Percentiles rank a stretch among this genome's conserved stretches.
Conservation (phyloP, 495 filamentous ascomycete genomes). For the Geopyxis carbonaria region DNA sequence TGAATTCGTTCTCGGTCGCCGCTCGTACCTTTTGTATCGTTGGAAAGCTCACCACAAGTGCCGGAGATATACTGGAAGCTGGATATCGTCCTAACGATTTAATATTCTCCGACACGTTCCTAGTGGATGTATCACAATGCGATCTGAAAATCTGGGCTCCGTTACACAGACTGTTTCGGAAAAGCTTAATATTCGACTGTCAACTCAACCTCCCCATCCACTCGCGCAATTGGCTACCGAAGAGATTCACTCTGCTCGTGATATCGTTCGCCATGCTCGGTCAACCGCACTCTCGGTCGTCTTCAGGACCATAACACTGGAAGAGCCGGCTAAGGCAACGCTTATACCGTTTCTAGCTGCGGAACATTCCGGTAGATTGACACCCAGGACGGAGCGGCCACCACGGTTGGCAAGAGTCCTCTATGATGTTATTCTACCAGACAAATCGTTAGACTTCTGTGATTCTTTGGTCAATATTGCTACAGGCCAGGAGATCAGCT, state of each 20-base stretch:
- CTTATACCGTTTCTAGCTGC: slow-evolving; percentile 28
- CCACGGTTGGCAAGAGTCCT: slow-evolving; percentile 44
- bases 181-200: slow-evolving; percentile 2
- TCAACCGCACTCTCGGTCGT: slow-evolving; percentile 11
- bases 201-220: slow-evolving; percentile 14
- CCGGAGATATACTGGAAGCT: no score
- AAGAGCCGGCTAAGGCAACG: slow-evolving; percentile 36
- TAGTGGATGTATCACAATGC: no score
- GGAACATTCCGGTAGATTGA: slow-evolving; percentile 24
- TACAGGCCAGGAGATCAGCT: slow-evolving; percentile 31
- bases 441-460: slow-evolving; percentile 40
- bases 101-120: no score
- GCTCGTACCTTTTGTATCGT: no score
- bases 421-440: slow-evolving; percentile 46
- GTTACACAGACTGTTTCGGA: no score
- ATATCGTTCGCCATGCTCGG: slow-evolving; percentile 12
- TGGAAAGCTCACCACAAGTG: no score
- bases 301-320: slow-evolving; percentile 39
- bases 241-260: slow-evolving; percentile 20
- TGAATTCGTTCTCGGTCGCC: no score
- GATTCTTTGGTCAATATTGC: slow-evolving; percentile 48
- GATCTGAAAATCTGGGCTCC: neutral
- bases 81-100: no score
- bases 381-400: slow-evolving; percentile 28
- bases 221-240: slow-evolving; percentile 25